These are phyloP conservation scores for Plicaturopsis crispa DNA, from an alignment of 768 basidiomycete genomes.

Conservation along the genomic window DNA sequence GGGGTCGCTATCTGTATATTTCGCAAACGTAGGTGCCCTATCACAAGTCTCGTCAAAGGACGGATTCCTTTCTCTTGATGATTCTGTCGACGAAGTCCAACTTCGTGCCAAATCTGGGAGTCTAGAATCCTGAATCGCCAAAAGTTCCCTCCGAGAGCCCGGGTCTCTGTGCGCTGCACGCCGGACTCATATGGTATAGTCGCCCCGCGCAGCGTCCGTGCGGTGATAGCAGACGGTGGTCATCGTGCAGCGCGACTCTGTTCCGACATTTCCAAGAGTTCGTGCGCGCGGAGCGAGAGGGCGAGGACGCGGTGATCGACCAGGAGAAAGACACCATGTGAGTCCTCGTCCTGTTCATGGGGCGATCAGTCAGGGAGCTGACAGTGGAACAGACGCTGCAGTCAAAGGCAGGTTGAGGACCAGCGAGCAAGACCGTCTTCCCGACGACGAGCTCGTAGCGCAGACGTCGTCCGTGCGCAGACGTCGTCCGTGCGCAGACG, in stretches of 20 bases:
- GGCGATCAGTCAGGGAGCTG: too few relatives aligned
- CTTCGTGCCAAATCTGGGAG: too few relatives aligned
- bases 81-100: too few relatives aligned
- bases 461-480: conserved; percentile 22
- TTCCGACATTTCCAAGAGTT: conserved; percentile 20
- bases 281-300: conserved; percentile 16
- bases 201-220: too few relatives aligned
- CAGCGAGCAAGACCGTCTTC: conserved; percentile 20
- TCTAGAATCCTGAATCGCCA: too few relatives aligned
- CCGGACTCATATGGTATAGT: too few relatives aligned
- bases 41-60: too few relatives aligned
- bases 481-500: neutral
- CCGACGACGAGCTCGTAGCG: conserved; percentile 26
- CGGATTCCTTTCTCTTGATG: too few relatives aligned
- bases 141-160: too few relatives aligned
- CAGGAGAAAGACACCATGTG: conserved; percentile 30
- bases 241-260: conserved; percentile 18
- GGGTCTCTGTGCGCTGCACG: too few relatives aligned
- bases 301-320: conserved; percentile 19
- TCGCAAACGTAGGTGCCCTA: too few relatives aligned
- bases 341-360: conserved; percentile 18
- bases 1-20: too few relatives aligned
- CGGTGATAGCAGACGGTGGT: conserved; percentile 24
- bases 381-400: conserved; percentile 7
- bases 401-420: conserved; percentile 28